Evolutionary conservation across 163 green algal species (phyloP).

Genomic region (Scenedesmus sp.): DNA sequence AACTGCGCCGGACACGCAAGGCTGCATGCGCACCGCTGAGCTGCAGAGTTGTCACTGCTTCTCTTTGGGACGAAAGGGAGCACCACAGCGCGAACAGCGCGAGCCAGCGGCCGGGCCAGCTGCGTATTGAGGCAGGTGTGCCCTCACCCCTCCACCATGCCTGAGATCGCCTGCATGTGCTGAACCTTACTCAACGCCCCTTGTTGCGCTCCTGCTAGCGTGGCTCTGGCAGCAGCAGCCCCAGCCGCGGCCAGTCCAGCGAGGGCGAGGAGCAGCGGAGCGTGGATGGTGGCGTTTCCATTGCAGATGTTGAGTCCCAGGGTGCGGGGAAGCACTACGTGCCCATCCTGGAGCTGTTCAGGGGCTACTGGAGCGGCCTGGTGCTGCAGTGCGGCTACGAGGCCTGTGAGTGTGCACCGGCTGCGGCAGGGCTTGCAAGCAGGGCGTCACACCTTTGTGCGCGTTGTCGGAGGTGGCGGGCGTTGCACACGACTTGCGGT

Average conservation of each 20-base stretch:
- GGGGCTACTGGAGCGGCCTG: conserved; percentile 48
- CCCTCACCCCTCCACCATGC: background rate
- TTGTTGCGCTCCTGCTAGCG: background rate
- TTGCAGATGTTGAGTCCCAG: background rate
- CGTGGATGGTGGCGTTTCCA: background rate
- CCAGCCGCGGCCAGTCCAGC: background rate
- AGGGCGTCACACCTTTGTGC: no score
- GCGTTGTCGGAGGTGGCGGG: no score
- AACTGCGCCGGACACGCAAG: background rate
- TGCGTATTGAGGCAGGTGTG: no score
- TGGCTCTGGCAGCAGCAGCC: background rate
- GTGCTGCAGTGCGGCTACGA: conserved; percentile 50
- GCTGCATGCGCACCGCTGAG: background rate
- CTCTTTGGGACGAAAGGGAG: no score
- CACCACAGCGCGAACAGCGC: no score
- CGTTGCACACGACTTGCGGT: no score
- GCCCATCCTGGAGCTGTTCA: conserved; percentile 44
- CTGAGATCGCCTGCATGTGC: background rate
- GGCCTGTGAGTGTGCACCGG: conserved; percentile 32
- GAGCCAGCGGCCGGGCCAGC: no score
- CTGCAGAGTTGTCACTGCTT: no score
- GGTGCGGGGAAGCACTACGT: conserved; percentile 42
- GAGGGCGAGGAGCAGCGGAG: background rate
- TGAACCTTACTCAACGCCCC: background rate
- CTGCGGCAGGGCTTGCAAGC: no score